Percentiles rank a stretch among this genome's conserved stretches.
These are phyloP conservation scores for Cyberlindnera misumaiensis DNA, from an alignment of 805 yeast genomes.

Conservation along the genomic window DNA sequence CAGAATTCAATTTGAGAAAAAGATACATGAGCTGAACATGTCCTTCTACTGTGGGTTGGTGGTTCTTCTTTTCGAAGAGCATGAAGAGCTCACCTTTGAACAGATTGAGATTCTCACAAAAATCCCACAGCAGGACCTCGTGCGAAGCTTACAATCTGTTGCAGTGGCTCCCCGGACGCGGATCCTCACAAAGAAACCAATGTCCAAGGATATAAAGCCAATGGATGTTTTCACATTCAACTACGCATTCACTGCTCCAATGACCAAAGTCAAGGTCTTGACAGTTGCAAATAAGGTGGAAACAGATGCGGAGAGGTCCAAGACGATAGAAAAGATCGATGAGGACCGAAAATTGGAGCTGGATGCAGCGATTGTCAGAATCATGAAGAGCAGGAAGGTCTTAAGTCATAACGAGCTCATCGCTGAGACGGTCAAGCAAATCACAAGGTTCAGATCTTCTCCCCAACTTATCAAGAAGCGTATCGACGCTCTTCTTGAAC, in stretches of 20 bases:
- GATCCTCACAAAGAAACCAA: conserved; percentile 66
- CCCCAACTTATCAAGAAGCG: conserved; percentile 62
- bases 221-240: conserved; percentile 64
- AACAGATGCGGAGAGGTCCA: conserved; percentile 32
- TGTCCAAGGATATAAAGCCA: conserved; percentile 61
- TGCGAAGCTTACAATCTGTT: conserved; percentile 74
- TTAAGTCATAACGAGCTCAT: conserved; percentile 59
- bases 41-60: conserved; percentile 78
- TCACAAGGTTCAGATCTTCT: conserved; percentile 65
- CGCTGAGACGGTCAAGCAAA: conserved; percentile 55
- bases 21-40: conserved; percentile 71
- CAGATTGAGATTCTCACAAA: conserved; percentile 61
- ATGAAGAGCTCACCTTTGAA: conserved; percentile 43
- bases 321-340: conserved; percentile 49
- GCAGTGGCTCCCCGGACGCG: conserved; percentile 79
- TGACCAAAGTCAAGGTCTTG: conserved; percentile 64
- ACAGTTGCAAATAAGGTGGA: conserved; percentile 47
- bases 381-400: conserved; percentile 71
- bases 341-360: conserved; percentile 61
- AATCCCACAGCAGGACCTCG: conserved; percentile 67
- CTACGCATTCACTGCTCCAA: conserved; percentile 59
- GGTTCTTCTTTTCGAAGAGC: conserved; percentile 63
- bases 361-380: conserved; percentile 82
- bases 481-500: conserved; percentile 67
- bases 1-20: conserved; percentile 58